Evolutionary conservation across 139 green algal genomes (phyloP).

Genomic region (Raphidocelis subcapitata): DNA sequence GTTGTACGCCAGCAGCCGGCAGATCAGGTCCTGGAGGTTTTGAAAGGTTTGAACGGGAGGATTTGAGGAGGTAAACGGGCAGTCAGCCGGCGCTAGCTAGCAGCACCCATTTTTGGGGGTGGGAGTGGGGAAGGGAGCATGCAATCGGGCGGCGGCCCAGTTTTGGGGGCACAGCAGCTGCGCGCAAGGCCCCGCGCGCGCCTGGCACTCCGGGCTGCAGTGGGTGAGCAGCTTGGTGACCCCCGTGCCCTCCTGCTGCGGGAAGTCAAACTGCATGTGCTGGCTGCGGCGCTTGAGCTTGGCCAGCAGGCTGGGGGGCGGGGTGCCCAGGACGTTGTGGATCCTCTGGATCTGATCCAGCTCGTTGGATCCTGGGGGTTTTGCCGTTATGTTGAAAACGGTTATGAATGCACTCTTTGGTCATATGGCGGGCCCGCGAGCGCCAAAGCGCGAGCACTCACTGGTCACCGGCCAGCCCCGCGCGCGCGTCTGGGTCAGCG

Average conservation of each 20-base stretch:
- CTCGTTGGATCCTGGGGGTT: constrained; percentile 72
- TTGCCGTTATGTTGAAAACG: too few species aligned
- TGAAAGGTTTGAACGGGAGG: constrained; percentile 21
- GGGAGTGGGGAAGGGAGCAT: too few species aligned
- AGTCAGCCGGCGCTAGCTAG: too few species aligned
- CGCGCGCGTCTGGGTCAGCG: too few species aligned
- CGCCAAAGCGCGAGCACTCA: too few species aligned
- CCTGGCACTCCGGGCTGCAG: constrained; percentile 65
- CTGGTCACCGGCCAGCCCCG: too few species aligned
- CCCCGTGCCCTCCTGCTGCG: constrained; percentile 52
- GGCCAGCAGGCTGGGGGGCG: constrained; percentile 67
- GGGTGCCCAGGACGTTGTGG: constrained; percentile 79
- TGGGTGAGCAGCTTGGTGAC: constrained; percentile 82
- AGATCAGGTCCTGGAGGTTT: constrained; percentile 59
- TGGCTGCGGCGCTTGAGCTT: constrained; percentile 71
- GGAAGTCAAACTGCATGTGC: constrained; percentile 75
- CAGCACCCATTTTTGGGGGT: too few species aligned
- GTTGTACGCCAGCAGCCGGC: constrained; percentile 76
- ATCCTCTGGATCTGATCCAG: constrained; percentile 88
- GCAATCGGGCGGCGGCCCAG: too few species aligned
- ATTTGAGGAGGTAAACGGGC: too few species aligned
- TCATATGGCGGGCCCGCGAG: too few species aligned
- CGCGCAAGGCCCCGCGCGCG: neutral
- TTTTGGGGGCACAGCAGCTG: too few species aligned
- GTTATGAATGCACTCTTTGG: too few species aligned